Base-by-base conservation (phyloP, 1,284 basidiomycete species). In the Singerocomus inundabilis region DNA sequence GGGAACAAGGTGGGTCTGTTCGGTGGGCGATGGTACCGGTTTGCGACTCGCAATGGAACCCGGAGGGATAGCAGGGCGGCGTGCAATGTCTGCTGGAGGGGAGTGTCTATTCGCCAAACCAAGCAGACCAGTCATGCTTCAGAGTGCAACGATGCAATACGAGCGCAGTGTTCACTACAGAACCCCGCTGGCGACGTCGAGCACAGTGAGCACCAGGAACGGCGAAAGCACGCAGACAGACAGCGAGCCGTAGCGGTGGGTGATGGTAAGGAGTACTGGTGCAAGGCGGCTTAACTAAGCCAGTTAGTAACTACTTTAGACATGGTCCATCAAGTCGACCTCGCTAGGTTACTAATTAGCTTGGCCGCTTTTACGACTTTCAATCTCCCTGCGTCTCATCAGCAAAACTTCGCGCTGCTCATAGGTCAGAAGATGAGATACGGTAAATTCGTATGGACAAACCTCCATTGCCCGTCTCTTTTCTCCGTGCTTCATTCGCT, bases 401-500 rank as follows among this genome's bases (percentile, higher is more conserved):
- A 84, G 80, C 61, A 91, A 71, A 46, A 73, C 78, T 49, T 78
- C 73, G 63, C 84, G 84, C 84, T 82, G 54, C 16, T 25, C 30
- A 56, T 34, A 21, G 6, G 32, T 57, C 37, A 63, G 53, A 45
- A 43, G 28, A 32, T 50, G 37, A 39, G 29, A 18, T n/a, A 24
- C 4, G 41, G 13, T 21, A 31, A 29, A 24, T 33, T 48, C 28
- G 43, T 21, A 15, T 39, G 48, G 28, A 72, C 85, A 62, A 66
- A 94, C 93, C 85, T 97, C 93, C 31, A 81, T 77, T 25, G 79
- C 76, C 54, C 85, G 85, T 72, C 91, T 92, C 66, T 81, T 81
- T 67, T 95, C 82, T 54, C 87, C 85, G 70, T 92, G 85, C 73
- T 93, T 92, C 83, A 98, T 90, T 75, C 91, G 91, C 71, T 96